These are phyloP conservation scores for Tolypocladium inflatum DNA, from an alignment of 2,329 filamentous ascomycete species.

Conservation along the genomic window DNA sequence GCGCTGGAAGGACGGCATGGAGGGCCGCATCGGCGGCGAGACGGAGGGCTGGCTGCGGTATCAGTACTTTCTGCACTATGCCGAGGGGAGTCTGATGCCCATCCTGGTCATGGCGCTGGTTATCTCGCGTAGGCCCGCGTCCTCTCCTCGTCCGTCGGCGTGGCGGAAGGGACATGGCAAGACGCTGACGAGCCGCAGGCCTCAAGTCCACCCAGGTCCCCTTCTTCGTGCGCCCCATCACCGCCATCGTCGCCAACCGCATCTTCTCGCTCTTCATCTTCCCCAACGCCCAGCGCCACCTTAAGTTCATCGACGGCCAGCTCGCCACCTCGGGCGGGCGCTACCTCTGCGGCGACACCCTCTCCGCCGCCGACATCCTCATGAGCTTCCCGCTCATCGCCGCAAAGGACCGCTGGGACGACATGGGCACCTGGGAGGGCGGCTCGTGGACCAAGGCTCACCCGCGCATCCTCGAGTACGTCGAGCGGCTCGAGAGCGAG, in stretches of 20 bases:
- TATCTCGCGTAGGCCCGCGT: slow-evolving; percentile 27
- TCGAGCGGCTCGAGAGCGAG: slow-evolving; percentile 32
- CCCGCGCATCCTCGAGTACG: slow-evolving; percentile 38
- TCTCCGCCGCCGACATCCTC: slow-evolving; percentile 44
- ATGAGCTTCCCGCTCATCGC: slow-evolving; percentile 43
- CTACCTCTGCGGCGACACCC: slow-evolving; percentile 38
- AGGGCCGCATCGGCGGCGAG: slow-evolving; percentile 48
- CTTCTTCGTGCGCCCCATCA: slow-evolving; percentile 44
- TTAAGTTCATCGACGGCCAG: slow-evolving; percentile 39
- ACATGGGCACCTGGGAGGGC: slow-evolving; percentile 31
- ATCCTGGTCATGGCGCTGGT: slow-evolving; percentile 57
- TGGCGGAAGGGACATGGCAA: too few relatives aligned
- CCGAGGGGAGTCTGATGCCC: slow-evolving; percentile 76
- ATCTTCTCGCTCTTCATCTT: slow-evolving; percentile 30
- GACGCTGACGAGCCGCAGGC: slow-evolving; percentile 12
- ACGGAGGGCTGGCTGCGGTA: slow-evolving; percentile 51
- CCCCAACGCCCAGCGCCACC: slow-evolving; percentile 38
- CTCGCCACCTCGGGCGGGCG: slow-evolving; percentile 33
- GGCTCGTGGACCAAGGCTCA: slow-evolving; percentile 27
- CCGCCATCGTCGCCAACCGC: slow-evolving; percentile 31
- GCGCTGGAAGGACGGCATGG: slow-evolving; percentile 47
- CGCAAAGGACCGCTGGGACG: slow-evolving; percentile 27
- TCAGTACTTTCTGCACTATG: slow-evolving; percentile 70
- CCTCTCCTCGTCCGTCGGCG: too few relatives aligned
- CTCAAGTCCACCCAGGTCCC: slow-evolving; percentile 37